These are phyloP conservation scores for Acanthamoeba lenticulata DNA, from an alignment of 208 protist species.

Conservation along the genomic window DNA sequence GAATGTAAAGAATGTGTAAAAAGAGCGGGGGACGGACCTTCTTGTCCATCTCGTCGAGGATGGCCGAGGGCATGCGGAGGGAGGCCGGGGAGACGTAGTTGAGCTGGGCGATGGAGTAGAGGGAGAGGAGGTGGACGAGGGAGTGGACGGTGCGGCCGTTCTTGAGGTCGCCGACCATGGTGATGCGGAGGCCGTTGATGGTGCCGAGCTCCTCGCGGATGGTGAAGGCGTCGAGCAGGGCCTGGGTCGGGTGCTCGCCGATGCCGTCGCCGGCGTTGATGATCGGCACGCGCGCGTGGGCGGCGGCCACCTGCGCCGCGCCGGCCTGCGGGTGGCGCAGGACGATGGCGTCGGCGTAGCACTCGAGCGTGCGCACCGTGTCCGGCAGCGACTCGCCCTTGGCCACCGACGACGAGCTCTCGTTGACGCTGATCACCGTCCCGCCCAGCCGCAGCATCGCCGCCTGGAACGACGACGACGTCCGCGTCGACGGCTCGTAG, in stretches of 20 bases:
- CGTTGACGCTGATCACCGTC: constrained; percentile 79
- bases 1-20: neutral
- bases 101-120: constrained; percentile 91
- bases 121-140: constrained; percentile 92
- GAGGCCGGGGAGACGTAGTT: constrained; percentile 92
- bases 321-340: constrained; percentile 95
- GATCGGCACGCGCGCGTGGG: constrained; percentile 87
- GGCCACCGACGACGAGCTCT: constrained; percentile 78
- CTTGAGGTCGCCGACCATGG: constrained; percentile 97
- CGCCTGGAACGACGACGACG: constrained; percentile 86
- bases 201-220: constrained; percentile 95
- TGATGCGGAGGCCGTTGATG: constrained; percentile 93
- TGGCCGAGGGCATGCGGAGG: constrained; percentile 88
- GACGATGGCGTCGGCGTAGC: constrained; percentile 93
- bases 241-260: constrained; percentile 97
- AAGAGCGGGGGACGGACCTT: constrained; percentile 52
- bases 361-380: constrained; percentile 74
- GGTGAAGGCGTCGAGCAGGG: constrained; percentile 97
- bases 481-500: constrained; percentile 84
- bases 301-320: constrained; percentile 87
- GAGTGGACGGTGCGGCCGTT: constrained; percentile 97
- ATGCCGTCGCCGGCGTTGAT: constrained; percentile 98
- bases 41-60: constrained; percentile 82
- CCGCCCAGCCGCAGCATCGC: constrained; percentile 88
- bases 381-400: constrained; percentile 89